phyloP scores from a whole-genome alignment of 192 early-diverging fungal species.

The Entomortierella chlamydospora region DNA sequence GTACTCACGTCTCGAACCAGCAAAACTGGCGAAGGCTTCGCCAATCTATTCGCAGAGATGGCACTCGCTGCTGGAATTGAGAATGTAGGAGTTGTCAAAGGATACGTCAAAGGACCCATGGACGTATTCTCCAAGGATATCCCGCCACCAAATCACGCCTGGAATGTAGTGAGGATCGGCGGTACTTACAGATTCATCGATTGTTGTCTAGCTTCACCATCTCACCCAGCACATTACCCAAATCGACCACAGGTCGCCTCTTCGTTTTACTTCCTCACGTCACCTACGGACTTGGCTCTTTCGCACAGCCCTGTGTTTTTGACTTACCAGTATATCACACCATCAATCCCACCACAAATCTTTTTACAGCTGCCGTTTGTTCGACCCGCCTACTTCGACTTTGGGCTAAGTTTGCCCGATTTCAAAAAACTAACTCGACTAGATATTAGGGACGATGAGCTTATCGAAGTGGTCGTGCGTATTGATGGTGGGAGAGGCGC shows the following conservation, averaged over 20 bases:
- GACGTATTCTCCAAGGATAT: slow-evolving; percentile 48
- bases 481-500: slow-evolving; percentile 24
- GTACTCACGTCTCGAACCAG: slow-evolving; percentile 53
- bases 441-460: slow-evolving; percentile 52
- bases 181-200: slow-evolving; percentile 67
- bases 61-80: slow-evolving; percentile 63
- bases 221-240: slow-evolving; percentile 55
- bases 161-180: slow-evolving; percentile 58
- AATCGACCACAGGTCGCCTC: slow-evolving; percentile 26
- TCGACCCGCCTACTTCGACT: slow-evolving; percentile 56
- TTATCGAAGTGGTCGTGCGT: slow-evolving; percentile 12
- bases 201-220: slow-evolving; percentile 63
- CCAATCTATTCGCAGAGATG: slow-evolving; percentile 65
- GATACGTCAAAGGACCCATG: slow-evolving; percentile 58
- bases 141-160: slow-evolving; percentile 41
- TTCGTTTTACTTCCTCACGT: slow-evolving; percentile 52
- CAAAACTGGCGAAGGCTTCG: slow-evolving; percentile 62
- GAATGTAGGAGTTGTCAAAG: slow-evolving; percentile 58
- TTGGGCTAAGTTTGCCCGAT: slow-evolving; percentile 51
- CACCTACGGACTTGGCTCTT: slow-evolving; percentile 41
- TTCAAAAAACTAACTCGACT: slow-evolving; percentile 30
- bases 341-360: slow-evolving; percentile 37
- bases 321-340: slow-evolving; percentile 57
- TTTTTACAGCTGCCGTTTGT: slow-evolving; percentile 62
- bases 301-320: slow-evolving; percentile 50